Percentiles rank a stretch among this genome's conserved stretches.
Evolutionary conservation across 441 rosid species (phyloP).

Genomic region (Pelargonium australe): DNA sequence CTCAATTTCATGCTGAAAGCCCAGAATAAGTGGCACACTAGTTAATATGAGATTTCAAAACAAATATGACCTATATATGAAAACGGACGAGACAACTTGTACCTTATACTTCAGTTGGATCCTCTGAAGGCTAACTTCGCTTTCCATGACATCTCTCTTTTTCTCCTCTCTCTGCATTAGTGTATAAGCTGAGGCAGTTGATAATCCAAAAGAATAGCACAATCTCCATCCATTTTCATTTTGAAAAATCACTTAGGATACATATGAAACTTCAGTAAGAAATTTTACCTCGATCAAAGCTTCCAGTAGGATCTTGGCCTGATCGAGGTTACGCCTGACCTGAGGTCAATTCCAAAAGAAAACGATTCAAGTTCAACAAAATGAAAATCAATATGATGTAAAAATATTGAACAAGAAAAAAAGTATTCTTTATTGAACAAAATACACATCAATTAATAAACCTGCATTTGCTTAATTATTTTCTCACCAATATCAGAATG

Average conservation of each 20-base stretch:
- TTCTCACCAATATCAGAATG: not conserved
- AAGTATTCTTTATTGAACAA: too few relatives aligned
- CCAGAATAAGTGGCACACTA: not conserved
- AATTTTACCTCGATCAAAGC: conserved; percentile 56
- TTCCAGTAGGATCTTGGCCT: conserved; percentile 82
- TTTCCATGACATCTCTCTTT: conserved; percentile 85
- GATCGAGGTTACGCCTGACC: conserved; percentile 97
- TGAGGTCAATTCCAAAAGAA: conserved; percentile 28
- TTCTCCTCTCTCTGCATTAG: conserved; percentile 39
- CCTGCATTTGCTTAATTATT: too few relatives aligned
- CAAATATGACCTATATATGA: not conserved
- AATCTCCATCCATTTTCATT: too few relatives aligned
- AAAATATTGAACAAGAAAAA: not conserved
- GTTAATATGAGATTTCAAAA: not conserved
- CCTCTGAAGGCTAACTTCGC: conserved; percentile 84
- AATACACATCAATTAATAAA: too few relatives aligned
- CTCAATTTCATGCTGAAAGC: conserved; percentile 66
- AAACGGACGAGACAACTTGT: conserved; percentile 8
- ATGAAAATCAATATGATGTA: not conserved
- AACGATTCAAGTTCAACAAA: not conserved
- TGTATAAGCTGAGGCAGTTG: too few relatives aligned
- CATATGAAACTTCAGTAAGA: too few relatives aligned
- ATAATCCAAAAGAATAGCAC: too few relatives aligned
- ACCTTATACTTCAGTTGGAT: conserved; percentile 88
- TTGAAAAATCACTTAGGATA: too few relatives aligned